These are phyloP conservation scores for Coriolopsis trogii DNA, from an alignment of 1,284 basidiomycete species.

Conservation along the genomic window DNA sequence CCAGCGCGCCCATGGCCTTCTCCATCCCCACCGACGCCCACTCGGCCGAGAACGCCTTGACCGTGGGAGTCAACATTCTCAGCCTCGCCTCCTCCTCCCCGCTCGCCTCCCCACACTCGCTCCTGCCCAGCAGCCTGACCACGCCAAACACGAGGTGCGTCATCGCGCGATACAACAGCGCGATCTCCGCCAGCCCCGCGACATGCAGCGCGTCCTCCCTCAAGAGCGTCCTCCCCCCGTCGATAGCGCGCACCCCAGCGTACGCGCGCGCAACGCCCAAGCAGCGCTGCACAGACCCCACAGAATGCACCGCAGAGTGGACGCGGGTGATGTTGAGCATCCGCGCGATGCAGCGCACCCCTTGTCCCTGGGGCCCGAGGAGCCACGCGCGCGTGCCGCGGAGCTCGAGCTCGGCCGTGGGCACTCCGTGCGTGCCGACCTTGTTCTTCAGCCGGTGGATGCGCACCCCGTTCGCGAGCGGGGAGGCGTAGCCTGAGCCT, in stretches of 20 bases:
- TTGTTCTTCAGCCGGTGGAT: conserved; percentile 81
- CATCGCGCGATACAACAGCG: conserved; percentile 64
- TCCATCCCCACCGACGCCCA: conserved; percentile 65
- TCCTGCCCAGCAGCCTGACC: conserved; percentile 60
- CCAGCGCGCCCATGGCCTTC: conserved; percentile 73
- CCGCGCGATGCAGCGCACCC: conserved; percentile 67
- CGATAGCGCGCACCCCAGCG: conserved; percentile 58
- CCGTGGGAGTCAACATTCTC: conserved; percentile 68
- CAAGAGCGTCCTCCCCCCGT: conserved; percentile 51
- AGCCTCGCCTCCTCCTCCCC: conserved; percentile 54
- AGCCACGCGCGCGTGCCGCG: conserved; percentile 65
- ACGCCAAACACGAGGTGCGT: conserved; percentile 64
- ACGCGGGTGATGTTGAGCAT: conserved; percentile 80
- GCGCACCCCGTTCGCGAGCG: conserved; percentile 66
- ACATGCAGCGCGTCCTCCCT: conserved; percentile 61
- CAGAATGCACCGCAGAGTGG: conserved; percentile 61
- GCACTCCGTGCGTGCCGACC: conserved; percentile 74
- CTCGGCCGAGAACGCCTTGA: conserved; percentile 73
- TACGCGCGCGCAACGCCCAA: conserved; percentile 67
- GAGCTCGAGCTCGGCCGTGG: conserved; percentile 77
- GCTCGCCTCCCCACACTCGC: conserved; percentile 55
- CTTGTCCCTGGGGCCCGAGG: conserved; percentile 60
- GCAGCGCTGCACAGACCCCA: conserved; percentile 62
- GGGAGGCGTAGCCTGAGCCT: conserved; percentile 41
- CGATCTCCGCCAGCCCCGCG: conserved; percentile 59